Evolutionary conservation across 306 rosid genomes (phyloP).

Genomic region (Rosa persica): DNA sequence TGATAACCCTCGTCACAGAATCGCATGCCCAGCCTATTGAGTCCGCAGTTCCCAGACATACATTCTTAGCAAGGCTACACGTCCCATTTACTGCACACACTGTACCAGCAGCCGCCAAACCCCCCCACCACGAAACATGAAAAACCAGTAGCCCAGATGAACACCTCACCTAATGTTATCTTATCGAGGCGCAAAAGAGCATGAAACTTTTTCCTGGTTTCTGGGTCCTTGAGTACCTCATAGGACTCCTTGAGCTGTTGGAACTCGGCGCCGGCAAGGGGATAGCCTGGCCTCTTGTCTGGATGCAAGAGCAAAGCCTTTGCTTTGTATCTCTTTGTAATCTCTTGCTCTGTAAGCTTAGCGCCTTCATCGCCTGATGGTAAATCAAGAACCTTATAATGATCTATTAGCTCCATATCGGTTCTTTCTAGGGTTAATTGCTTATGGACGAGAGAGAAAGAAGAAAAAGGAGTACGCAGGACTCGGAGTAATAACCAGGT

Average conservation of each 20-base stretch:
- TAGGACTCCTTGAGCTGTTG: not conserved
- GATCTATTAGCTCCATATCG: not conserved
- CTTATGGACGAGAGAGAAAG: not conserved
- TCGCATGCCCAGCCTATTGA: not conserved
- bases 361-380: not conserved
- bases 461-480: not conserved
- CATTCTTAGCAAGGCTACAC: not conserved
- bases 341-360: not conserved
- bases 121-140: not conserved
- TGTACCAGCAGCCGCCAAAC: not conserved
- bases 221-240: not conserved
- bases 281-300: conserved; percentile 1
- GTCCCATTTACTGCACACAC: not conserved
- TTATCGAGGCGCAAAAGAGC: not conserved
- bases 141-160: not conserved
- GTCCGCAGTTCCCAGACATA: not conserved
- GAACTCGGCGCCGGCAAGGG: not conserved
- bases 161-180: not conserved
- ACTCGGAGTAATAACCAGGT: not conserved
- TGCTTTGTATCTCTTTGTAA: not conserved
- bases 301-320: not conserved
- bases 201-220: not conserved
- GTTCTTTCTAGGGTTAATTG: not conserved
- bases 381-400: not conserved
- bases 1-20: not conserved